Evolutionary conservation across 2,329 filamentous ascomycete species (phyloP).

Genomic region (Rutstroemia sp.): DNA sequence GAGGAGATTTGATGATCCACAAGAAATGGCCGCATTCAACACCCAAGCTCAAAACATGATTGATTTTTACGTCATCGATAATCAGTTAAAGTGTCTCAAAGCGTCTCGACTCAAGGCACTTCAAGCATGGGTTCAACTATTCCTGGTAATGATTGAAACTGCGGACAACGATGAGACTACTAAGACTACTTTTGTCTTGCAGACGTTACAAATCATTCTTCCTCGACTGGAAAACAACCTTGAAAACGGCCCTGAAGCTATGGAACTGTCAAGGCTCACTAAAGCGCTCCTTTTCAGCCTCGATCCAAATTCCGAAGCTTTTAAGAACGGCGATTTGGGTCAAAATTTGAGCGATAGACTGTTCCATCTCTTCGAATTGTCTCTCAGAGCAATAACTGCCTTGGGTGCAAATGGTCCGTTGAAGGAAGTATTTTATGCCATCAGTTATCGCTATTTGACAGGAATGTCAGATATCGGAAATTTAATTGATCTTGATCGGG

Average conservation of each 20-base stretch:
- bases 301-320: constrained; percentile 44
- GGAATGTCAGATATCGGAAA: constrained; percentile 47
- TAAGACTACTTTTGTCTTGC: constrained; percentile 72
- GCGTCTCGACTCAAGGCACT: constrained; percentile 56
- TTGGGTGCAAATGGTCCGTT: constrained; percentile 64
- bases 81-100: constrained; percentile 51
- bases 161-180: constrained; percentile 70
- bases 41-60: constrained; percentile 53
- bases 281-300: constrained; percentile 66
- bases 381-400: constrained; percentile 69
- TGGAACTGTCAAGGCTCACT: constrained; percentile 71
- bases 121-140: constrained; percentile 74
- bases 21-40: constrained; percentile 44
- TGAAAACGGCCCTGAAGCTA: constrained; percentile 60
- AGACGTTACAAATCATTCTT: constrained; percentile 78
- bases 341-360: constrained; percentile 83
- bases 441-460: constrained; percentile 78
- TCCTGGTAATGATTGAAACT: constrained; percentile 75
- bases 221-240: constrained; percentile 76
- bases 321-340: constrained; percentile 41
- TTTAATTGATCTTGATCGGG: not conserved
- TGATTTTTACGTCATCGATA: constrained; percentile 54
- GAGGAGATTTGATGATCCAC: constrained; percentile 41
- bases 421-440: constrained; percentile 82
- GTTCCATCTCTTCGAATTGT: constrained; percentile 84